phyloP scores from a whole-genome alignment of 805 yeast species.

The Metschnikowia dekortorum region DNA sequence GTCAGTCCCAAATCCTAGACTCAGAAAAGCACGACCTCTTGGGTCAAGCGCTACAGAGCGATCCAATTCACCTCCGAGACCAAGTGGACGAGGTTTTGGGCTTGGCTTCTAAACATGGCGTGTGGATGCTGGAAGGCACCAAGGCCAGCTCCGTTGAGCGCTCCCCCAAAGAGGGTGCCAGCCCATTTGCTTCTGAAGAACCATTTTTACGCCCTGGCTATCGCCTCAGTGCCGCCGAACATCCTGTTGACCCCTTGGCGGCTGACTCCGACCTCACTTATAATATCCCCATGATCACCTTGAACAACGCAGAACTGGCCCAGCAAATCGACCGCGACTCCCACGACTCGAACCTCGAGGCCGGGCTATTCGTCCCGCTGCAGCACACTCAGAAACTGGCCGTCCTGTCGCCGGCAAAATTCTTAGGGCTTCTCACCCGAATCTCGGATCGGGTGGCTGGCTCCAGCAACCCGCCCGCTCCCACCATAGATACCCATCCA shows the following conservation, averaged over 20 bases:
- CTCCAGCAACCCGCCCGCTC: constrained; percentile 12
- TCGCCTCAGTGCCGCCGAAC: not conserved
- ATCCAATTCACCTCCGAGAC: not conserved
- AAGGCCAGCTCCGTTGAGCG: not conserved
- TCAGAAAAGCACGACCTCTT: not conserved
- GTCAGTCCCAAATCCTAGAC: not conserved
- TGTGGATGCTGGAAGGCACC: not conserved
- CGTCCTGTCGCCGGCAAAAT: constrained; percentile 11
- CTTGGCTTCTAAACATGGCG: not conserved
- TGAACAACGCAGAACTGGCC: constrained; percentile 3
- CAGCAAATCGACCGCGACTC: not conserved
- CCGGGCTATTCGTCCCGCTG: constrained; percentile 4
- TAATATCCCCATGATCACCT: constrained; percentile 17
- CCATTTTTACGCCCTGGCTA: no score
- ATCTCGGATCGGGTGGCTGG: constrained; percentile 16
- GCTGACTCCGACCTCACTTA: constrained; percentile 8
- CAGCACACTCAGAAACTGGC: not conserved
- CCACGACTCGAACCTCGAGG: constrained; percentile 8
- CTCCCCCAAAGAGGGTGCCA: not conserved
- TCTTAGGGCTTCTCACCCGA: constrained; percentile 11
- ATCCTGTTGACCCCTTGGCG: not conserved
- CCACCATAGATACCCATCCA: constrained; percentile 6
- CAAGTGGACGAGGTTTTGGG: constrained; percentile 1
- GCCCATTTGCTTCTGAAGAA: not conserved
- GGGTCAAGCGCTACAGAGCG: not conserved